Evolutionary conservation across 768 basidiomycete genomes (phyloP).

Genomic region (Rhodocollybia butyracea): DNA sequence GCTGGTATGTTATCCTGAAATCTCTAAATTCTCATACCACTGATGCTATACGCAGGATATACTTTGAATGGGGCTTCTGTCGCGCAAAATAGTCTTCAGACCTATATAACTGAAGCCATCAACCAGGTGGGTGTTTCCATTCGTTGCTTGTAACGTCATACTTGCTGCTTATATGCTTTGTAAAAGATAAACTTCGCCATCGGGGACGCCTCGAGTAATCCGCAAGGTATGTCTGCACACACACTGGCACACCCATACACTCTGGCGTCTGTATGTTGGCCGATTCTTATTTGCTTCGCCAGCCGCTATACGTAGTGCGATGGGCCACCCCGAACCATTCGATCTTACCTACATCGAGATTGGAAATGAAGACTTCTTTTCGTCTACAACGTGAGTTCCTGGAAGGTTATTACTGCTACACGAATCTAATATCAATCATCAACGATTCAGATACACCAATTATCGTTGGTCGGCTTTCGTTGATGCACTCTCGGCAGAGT

Average conservation of each 20-base stretch:
- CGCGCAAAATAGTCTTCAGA: slow-evolving; percentile 37
- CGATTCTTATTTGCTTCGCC: not conserved
- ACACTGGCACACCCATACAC: no score
- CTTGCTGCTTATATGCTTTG: not conserved
- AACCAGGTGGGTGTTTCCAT: slow-evolving; percentile 38
- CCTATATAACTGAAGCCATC: slow-evolving; percentile 53
- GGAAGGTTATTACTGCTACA: not conserved
- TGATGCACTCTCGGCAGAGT: slow-evolving; percentile 7
- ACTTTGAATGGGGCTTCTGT: slow-evolving; percentile 43
- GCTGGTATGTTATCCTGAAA: slow-evolving; percentile 35
- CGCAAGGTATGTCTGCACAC: slow-evolving; percentile 33
- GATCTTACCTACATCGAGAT: slow-evolving; percentile 46
- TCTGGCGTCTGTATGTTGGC: no score
- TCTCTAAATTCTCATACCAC: not conserved
- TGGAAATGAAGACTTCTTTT: slow-evolving; percentile 47
- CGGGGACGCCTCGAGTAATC: slow-evolving; percentile 46
- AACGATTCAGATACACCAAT: slow-evolving; percentile 21
- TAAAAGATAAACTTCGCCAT: slow-evolving; percentile 61
- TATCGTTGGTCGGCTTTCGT: slow-evolving; percentile 12
- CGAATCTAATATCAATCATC: not conserved
- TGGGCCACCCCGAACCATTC: slow-evolving; percentile 57
- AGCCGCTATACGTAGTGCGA: slow-evolving; percentile 51
- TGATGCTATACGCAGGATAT: slow-evolving; percentile 33
- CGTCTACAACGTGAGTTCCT: slow-evolving; percentile 11
- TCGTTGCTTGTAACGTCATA: not conserved